Evolutionary conservation across 2,329 filamentous ascomycete species (phyloP), one percentile per base, ranked within the genome.

Genomic region (Penicillium sp.): DNA sequence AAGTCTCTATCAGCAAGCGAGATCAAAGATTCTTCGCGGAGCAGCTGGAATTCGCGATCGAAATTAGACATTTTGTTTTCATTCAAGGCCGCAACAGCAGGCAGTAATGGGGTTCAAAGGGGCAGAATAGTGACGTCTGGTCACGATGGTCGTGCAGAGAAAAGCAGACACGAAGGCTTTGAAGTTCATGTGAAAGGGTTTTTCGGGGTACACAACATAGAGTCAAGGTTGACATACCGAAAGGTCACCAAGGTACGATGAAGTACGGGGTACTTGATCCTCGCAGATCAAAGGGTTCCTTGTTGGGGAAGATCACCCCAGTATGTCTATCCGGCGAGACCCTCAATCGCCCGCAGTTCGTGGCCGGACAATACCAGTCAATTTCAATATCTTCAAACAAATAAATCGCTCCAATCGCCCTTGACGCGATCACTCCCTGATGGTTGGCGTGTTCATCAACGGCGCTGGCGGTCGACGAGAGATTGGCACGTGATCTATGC

Each of bases 261-360:
- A 16, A 45, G 21, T 31, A 14, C 28, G 16, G 18, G 18, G 42
- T 45, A 45, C 42, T 45, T 21, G 42, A 45, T 29, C 16, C 23
- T 43, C 42, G 42, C 42, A 45, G 42, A 45, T 31, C 42, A 19
- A 45, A 45, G 26, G 42, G 42, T 16, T 26, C 26, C n/a, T 21
- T 18, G 42, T 19, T 9, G 28, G 26, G 26, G 42, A 45, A 31
- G 26, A 45, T 31, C 42, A 45, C 42, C 24, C 3, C 42, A n/a
- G n/a, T 21, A 31, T 29, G 23, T 14, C 42, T 16, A 45, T 31
- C 26, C 23, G 16, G 26, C 11, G 28, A 7, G 18, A 21, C 3
- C 42, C 13, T 45, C 18, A 7, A 31, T 21, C 28, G 3, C 8
- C 18, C 26, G 2, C 5, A 8, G n/a, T n/a, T 19, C 16, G 16